Evolutionary conservation across 768 basidiomycete genomes (phyloP).

Genomic region (Leccinum subtestaceum): DNA sequence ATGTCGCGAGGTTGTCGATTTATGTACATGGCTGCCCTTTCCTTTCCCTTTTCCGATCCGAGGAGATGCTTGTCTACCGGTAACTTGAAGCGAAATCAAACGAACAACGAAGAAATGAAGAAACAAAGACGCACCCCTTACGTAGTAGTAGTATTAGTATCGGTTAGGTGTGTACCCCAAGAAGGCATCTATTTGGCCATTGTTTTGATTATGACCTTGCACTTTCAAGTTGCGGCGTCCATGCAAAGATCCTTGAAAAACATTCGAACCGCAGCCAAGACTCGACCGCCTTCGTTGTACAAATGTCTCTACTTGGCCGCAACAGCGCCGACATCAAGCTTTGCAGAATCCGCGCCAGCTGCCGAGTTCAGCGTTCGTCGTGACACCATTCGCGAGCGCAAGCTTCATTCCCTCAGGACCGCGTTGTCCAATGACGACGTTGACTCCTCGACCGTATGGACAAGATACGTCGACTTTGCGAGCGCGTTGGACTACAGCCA

Average conservation of each 20-base stretch:
- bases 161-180: not conserved
- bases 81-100: too few relatives aligned
- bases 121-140: too few relatives aligned
- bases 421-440: slow-evolving; percentile 30
- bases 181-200: not conserved
- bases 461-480: slow-evolving; percentile 57
- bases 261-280: slow-evolving; percentile 14
- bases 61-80: too few relatives aligned
- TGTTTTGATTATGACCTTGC: not conserved
- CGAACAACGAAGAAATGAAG: too few relatives aligned
- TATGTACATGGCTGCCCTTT: too few relatives aligned
- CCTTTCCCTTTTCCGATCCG: too few relatives aligned
- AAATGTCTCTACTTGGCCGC: slow-evolving; percentile 13
- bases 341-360: slow-evolving; percentile 2
- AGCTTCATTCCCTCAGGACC: slow-evolving; percentile 26
- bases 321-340: slow-evolving; percentile 1
- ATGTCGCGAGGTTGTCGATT: too few relatives aligned
- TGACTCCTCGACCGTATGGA: slow-evolving; percentile 59
- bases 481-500: slow-evolving; percentile 43
- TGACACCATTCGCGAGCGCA: slow-evolving; percentile 22
- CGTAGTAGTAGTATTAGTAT: too few relatives aligned
- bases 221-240: slow-evolving; percentile 1
- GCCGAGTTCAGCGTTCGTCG: slow-evolving; percentile 7
- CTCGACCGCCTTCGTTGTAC: slow-evolving; percentile 7
- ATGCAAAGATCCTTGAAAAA: slow-evolving; percentile 25